Evolutionary conservation across 805 yeast species (phyloP).

Genomic region (Zygosaccharomyces bisporus): DNA sequence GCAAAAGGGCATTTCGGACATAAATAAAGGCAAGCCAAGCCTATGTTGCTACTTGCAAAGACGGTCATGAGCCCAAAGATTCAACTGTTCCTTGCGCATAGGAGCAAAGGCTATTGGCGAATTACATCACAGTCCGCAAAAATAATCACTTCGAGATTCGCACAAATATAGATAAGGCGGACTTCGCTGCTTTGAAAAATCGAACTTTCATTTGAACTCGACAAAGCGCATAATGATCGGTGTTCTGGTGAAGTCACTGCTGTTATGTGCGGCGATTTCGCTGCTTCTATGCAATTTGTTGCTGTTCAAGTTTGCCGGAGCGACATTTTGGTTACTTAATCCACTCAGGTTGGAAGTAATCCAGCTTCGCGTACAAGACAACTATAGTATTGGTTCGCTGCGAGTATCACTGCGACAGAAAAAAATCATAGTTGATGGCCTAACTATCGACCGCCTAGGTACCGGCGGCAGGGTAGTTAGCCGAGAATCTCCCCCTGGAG

Average conservation of each 20-base stretch:
- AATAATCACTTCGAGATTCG: background rate
- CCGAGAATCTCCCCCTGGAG: background rate
- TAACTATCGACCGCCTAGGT: background rate
- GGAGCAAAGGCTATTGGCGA: slow-evolving; percentile 2
- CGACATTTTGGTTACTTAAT: slow-evolving; percentile 20
- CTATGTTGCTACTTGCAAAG: background rate
- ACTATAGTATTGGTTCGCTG: slow-evolving; percentile 15
- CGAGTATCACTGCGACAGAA: slow-evolving; percentile 22
- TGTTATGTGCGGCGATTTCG: slow-evolving; percentile 5
- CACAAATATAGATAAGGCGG: background rate
- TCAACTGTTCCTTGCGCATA: slow-evolving; percentile 2
- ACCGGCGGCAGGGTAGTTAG: background rate
- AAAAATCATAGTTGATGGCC: slow-evolving; percentile 8
- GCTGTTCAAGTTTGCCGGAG: slow-evolving; percentile 12
- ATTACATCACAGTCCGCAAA: background rate
- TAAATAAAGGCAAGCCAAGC: background rate
- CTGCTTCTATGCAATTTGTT: slow-evolving; percentile 9
- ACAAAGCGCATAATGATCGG: background rate
- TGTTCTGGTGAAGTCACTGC: slow-evolving; percentile 6
- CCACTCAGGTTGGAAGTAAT: slow-evolving; percentile 21
- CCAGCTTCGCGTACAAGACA: slow-evolving; percentile 15
- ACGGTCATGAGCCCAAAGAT: background rate
- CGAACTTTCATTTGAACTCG: background rate
- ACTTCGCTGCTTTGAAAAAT: background rate
- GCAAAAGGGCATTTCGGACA: background rate